These are phyloP conservation scores for Cornus florida DNA, from an alignment of 148 eudicot genomes.

Conservation along the genomic window DNA sequence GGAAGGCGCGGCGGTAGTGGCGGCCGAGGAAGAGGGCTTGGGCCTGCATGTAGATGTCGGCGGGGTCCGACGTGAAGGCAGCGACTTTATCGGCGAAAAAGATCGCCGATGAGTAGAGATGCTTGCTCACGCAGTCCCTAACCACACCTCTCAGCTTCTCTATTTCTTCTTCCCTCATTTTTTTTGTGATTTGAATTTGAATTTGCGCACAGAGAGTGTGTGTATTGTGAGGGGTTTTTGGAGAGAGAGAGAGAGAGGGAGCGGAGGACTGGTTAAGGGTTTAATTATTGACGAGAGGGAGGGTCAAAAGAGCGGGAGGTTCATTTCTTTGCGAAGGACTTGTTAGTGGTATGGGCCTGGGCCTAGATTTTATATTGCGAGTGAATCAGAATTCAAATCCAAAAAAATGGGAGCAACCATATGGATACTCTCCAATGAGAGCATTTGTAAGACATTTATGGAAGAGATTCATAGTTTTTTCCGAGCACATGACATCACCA, in stretches of 20 bases:
- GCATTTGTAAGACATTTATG: no score
- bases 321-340: neutral
- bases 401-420: no score
- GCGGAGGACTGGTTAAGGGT: neutral
- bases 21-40: slow-evolving; percentile 94
- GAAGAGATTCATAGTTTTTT: no score
- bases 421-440: no score
- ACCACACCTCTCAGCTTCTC: slow-evolving; percentile 87
- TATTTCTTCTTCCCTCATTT: slow-evolving; percentile 77
- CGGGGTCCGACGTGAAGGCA: slow-evolving; percentile 75
- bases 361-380: neutral
- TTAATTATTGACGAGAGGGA: neutral
- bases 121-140: slow-evolving; percentile 91
- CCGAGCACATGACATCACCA: no score
- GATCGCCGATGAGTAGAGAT: slow-evolving; percentile 88
- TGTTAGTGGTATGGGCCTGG: neutral
- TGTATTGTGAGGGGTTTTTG: no score
- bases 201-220: no score
- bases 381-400: no score
- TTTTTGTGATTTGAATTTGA: neutral
- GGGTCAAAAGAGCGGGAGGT: neutral
- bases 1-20: slow-evolving; percentile 91
- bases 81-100: slow-evolving; percentile 96
- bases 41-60: slow-evolving; percentile 93
- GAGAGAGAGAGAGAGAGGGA: neutral